These are phyloP conservation scores for Dioscorea zingiberensis DNA, from an alignment of 106 monocot genomes.

Conservation along the genomic window DNA sequence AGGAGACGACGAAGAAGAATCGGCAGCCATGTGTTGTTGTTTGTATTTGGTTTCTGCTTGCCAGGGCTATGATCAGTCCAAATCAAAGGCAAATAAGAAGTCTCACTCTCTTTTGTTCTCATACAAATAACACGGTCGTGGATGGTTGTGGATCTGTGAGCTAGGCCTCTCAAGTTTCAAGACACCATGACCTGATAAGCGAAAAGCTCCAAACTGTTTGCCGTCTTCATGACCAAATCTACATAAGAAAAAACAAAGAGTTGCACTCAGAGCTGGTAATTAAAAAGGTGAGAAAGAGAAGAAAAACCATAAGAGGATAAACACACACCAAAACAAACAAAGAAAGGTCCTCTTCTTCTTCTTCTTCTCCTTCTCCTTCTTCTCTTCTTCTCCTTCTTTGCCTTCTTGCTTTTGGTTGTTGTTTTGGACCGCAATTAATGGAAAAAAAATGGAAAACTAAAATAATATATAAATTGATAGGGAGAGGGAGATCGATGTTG, in stretches of 20 bases:
- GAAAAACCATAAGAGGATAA: background rate
- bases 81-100: constrained; percentile 12
- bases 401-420: background rate
- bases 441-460: background rate
- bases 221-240: background rate
- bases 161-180: no score
- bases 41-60: constrained; percentile 11
- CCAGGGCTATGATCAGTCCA: constrained; percentile 2
- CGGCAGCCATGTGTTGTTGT: constrained; percentile 3
- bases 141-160: no score
- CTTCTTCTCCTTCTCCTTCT: background rate
- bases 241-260: background rate
- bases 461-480: background rate
- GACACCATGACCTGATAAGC: background rate
- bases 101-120: constrained; percentile 14
- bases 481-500: background rate
- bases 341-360: background rate
- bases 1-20: constrained; percentile 29
- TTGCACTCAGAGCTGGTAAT: background rate
- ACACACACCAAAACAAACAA: background rate
- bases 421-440: constrained; percentile 4
- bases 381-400: background rate
- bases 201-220: background rate
- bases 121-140: no score
- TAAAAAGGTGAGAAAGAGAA: background rate